Evolutionary conservation across 805 yeast genomes (phyloP).

Genomic region (Barnettozyma siamensis): DNA sequence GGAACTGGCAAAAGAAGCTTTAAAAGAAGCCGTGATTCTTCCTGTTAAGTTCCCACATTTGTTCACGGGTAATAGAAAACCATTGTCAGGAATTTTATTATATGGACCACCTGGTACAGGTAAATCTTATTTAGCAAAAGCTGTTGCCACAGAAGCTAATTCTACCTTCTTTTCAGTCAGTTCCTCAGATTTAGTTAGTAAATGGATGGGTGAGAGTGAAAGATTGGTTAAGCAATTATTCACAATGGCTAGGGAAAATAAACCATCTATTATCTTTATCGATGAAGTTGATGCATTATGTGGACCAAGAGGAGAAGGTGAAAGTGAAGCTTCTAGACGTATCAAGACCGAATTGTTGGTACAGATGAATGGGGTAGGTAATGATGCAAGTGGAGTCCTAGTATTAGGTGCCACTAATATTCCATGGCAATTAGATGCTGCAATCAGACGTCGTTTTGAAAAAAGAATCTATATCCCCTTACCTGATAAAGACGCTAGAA

Average conservation of each 20-base stretch:
- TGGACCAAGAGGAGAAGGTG: constrained; percentile 98
- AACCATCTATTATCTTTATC: constrained; percentile 92
- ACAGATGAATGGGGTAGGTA: constrained; percentile 99
- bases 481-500: constrained; percentile 90
- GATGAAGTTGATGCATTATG: constrained; percentile 98
- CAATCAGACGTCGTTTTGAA: constrained; percentile 94
- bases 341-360: constrained; percentile 93
- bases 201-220: constrained; percentile 99
- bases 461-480: constrained; percentile 90
- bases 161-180: constrained; percentile 94
- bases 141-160: constrained; percentile 97
- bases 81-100: constrained; percentile 81
- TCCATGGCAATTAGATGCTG: constrained; percentile 98
- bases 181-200: constrained; percentile 92
- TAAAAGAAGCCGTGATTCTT: constrained; percentile 93
- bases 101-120: constrained; percentile 98
- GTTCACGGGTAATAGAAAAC: constrained; percentile 91
- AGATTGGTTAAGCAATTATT: constrained; percentile 92
- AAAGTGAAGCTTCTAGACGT: constrained; percentile 92
- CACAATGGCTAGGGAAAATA: constrained; percentile 92
- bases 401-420: constrained; percentile 97
- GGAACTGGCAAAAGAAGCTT: constrained; percentile 91
- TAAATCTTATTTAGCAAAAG: constrained; percentile 93
- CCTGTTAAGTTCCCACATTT: constrained; percentile 96
- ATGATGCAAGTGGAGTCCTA: constrained; percentile 85